Percentiles rank a stretch among this genome's conserved stretches.
Conservation (phyloP, 2,329 filamentous ascomycete genomes). For the Lanzia echinophila region DNA sequence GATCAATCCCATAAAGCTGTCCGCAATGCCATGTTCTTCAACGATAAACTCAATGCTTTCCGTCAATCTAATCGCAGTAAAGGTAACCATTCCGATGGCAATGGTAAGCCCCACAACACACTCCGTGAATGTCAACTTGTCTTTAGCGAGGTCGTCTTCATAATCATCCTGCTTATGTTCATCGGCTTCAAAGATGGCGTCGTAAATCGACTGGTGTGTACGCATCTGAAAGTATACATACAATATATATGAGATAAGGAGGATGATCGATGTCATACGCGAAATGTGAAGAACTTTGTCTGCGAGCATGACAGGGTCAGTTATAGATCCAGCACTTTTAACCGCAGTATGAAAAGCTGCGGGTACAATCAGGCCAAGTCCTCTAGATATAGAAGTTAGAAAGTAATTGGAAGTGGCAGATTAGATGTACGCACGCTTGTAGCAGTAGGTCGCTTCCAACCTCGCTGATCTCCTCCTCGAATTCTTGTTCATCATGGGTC, state of each 20-base stretch:
- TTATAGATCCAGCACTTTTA: slow-evolving; percentile 25
- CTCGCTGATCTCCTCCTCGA: slow-evolving; percentile 71
- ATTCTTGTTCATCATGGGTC: slow-evolving; percentile 58
- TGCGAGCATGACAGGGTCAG: slow-evolving; percentile 34
- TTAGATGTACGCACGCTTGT: slow-evolving; percentile 61
- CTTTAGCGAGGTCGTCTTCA: slow-evolving; percentile 51
- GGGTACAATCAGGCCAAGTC: slow-evolving; percentile 40
- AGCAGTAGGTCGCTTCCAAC: slow-evolving; percentile 71
- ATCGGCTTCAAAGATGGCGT: slow-evolving; percentile 64
- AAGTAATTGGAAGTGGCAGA: too few species aligned
- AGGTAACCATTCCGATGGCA: slow-evolving; percentile 60
- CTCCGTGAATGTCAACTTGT: slow-evolving; percentile 70
- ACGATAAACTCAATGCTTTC: slow-evolving; percentile 62
- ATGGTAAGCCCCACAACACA: slow-evolving; percentile 58
- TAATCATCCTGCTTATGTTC: slow-evolving; percentile 61
- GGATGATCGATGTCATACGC: slow-evolving; percentile 61
- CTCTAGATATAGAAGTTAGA: slow-evolving; percentile 28
- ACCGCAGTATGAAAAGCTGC: slow-evolving; percentile 43
- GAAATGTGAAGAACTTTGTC: slow-evolving; percentile 58
- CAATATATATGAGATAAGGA: slow-evolving; percentile 62
- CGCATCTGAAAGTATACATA: slow-evolving; percentile 67
- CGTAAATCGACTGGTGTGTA: slow-evolving; percentile 71
- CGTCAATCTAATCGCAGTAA: slow-evolving; percentile 69
- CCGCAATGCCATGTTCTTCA: slow-evolving; percentile 41
- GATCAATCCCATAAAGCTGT: slow-evolving; percentile 63